Conservation (phyloP, 2,329 filamentous ascomycete species). For the Ploettnerulaceae sp. region DNA sequence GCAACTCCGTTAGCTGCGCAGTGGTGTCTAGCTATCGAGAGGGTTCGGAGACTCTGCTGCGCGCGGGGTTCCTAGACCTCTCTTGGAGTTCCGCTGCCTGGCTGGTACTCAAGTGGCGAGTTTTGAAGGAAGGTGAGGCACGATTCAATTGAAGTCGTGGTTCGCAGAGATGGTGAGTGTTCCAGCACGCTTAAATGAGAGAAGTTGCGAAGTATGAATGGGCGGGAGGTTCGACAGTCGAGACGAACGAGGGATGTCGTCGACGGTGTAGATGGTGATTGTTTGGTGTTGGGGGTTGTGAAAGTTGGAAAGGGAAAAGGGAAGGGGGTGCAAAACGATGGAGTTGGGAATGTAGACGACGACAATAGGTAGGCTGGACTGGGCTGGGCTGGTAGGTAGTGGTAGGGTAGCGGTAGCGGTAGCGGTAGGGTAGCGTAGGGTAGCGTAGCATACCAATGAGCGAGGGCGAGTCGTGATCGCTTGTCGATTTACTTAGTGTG, state of each 20-base stretch:
- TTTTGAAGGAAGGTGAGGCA: slow-evolving; percentile 15
- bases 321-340: background rate
- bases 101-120: slow-evolving; percentile 17
- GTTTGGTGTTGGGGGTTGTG: background rate
- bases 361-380: background rate
- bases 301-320: slow-evolving; percentile 2
- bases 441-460: too few relatives aligned
- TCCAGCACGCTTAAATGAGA: slow-evolving; percentile 30
- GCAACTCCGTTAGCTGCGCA: slow-evolving; percentile 7
- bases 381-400: slow-evolving; percentile 1
- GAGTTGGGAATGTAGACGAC: background rate
- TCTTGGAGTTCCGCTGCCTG: too few relatives aligned
- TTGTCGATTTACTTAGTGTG: too few relatives aligned
- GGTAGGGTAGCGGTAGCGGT: too few relatives aligned
- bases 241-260: slow-evolving; percentile 15
- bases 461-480: too few relatives aligned
- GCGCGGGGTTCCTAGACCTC: slow-evolving; percentile 10
- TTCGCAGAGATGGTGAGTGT: slow-evolving; percentile 23
- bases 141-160: slow-evolving; percentile 6
- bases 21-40: background rate
- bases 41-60: slow-evolving; percentile 9
- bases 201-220: slow-evolving; percentile 18
- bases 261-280: slow-evolving; percentile 5
- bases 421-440: too few relatives aligned
- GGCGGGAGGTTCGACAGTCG: slow-evolving; percentile 7